A percentile compares a stretch with the other conserved stretches of the same genome.
phyloP scores from a whole-genome alignment of 805 yeast species.

The Kregervanrija delftensis region DNA sequence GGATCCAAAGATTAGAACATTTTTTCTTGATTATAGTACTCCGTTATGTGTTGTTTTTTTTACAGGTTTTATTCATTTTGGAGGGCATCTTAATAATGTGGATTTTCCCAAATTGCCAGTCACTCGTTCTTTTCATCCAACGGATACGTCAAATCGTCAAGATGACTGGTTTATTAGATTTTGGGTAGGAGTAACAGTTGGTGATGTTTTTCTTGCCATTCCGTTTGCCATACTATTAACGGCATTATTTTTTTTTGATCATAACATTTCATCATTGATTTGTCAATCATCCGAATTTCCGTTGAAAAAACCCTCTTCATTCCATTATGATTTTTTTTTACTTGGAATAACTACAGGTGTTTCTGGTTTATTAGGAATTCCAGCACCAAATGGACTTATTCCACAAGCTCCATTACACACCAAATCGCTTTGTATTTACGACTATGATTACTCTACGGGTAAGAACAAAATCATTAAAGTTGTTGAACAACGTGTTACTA shows the following conservation, averaged over 20 bases:
- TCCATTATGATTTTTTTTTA: constrained; percentile 87
- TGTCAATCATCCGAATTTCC: constrained; percentile 83
- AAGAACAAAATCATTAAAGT: constrained; percentile 39
- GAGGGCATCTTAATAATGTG: constrained; percentile 60
- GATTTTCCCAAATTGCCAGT: constrained; percentile 60
- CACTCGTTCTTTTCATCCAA: constrained; percentile 69
- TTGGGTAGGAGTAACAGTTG: constrained; percentile 61
- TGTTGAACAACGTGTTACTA: constrained; percentile 86
- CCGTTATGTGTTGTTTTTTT: constrained; percentile 82
- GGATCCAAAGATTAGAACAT: constrained; percentile 51
- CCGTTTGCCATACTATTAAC: constrained; percentile 90
- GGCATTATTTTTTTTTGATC: constrained; percentile 86
- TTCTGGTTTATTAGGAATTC: constrained; percentile 82
- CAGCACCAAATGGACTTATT: constrained; percentile 93
- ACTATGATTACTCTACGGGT: constrained; percentile 28
- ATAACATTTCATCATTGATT: constrained; percentile 88
- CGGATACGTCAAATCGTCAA: constrained; percentile 36
- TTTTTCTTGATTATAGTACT: constrained; percentile 80
- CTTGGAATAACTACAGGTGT: constrained; percentile 84
- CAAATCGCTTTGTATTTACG: constrained; percentile 57
- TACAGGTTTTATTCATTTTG: constrained; percentile 90
- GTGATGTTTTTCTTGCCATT: constrained; percentile 78
- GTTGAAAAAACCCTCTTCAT: constrained; percentile 76
- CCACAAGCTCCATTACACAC: constrained; percentile 98
- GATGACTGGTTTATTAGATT: constrained; percentile 76